Conservation (phyloP, 2,329 filamentous ascomycete genomes). For the Grosmannia penicillata region DNA sequence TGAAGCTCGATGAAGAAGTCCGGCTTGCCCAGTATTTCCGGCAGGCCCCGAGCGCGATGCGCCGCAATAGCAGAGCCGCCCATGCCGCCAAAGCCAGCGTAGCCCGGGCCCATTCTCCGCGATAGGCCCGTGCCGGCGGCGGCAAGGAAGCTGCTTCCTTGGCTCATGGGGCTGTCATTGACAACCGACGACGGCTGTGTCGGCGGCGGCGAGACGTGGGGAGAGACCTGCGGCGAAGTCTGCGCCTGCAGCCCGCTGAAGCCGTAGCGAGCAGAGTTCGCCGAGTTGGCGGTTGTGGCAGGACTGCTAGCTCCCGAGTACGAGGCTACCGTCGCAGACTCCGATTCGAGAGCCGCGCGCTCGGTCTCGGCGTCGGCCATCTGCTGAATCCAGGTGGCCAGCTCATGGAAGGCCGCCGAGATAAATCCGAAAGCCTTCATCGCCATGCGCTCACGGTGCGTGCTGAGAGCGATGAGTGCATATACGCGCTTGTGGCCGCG, state of each 20-base stretch:
- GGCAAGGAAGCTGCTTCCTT: conserved; percentile 39
- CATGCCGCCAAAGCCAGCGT: conserved; percentile 36
- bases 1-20: conserved; percentile 57
- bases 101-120: conserved; percentile 40
- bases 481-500: conserved; percentile 56
- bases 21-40: conserved; percentile 50
- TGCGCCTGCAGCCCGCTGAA: conserved; percentile 14
- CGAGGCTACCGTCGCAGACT: conserved; percentile 20
- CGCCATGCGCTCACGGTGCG: conserved; percentile 47
- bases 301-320: conserved; percentile 18
- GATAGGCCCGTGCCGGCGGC: conserved; percentile 39
- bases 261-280: conserved; percentile 14
- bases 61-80: conserved; percentile 37
- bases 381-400: conserved; percentile 51
- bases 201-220: conserved; percentile 9
- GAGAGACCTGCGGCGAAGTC: too few relatives aligned
- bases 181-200: conserved; percentile 14
- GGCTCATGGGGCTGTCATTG: conserved; percentile 18
- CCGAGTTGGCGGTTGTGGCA: conserved; percentile 17
- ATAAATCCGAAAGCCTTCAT: conserved; percentile 53
- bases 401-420: conserved; percentile 45
- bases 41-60: conserved; percentile 43
- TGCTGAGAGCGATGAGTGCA: conserved; percentile 50
- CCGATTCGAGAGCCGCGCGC: conserved; percentile 24
- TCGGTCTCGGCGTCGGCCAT: conserved; percentile 50